These are phyloP conservation scores for Lactarius hengduanensis DNA, from an alignment of 768 basidiomycete species.

Conservation along the genomic window DNA sequence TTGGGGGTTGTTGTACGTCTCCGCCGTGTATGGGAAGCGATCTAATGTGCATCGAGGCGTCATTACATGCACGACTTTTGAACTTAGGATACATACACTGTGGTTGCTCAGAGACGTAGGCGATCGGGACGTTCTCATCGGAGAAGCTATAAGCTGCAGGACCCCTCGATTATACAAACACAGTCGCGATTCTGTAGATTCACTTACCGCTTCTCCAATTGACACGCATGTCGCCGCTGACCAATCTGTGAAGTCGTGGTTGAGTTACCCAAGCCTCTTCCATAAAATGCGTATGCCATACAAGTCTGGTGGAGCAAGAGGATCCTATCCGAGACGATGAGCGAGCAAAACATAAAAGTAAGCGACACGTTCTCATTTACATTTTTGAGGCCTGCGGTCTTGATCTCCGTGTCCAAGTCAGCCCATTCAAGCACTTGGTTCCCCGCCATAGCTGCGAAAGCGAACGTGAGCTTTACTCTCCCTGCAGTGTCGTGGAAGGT, in stretches of 20 bases:
- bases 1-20: slow-evolving; percentile 28
- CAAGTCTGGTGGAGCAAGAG: slow-evolving; percentile 39
- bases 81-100: slow-evolving; percentile 27
- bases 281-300: slow-evolving; percentile 20
- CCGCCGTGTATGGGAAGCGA: slow-evolving; percentile 21
- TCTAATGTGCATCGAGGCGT: background rate
- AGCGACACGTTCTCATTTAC: slow-evolving; percentile 25
- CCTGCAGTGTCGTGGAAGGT: background rate
- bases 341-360: background rate
- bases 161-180: background rate
- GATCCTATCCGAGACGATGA: slow-evolving; percentile 31
- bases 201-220: slow-evolving; percentile 7
- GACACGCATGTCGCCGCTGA: background rate
- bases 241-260: background rate
- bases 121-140: slow-evolving; percentile 36
- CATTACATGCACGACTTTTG: background rate
- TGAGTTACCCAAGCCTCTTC: background rate
- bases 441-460: slow-evolving; percentile 22
- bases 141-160: slow-evolving; percentile 26
- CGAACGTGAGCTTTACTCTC: background rate
- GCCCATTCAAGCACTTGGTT: background rate
- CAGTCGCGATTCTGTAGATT: background rate
- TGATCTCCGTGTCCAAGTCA: slow-evolving; percentile 11
- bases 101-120: slow-evolving; percentile 36
- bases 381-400: slow-evolving; percentile 33